These are phyloP conservation scores for Penicillium palitans DNA, from an alignment of 2,329 filamentous ascomycete species.

Conservation along the genomic window DNA sequence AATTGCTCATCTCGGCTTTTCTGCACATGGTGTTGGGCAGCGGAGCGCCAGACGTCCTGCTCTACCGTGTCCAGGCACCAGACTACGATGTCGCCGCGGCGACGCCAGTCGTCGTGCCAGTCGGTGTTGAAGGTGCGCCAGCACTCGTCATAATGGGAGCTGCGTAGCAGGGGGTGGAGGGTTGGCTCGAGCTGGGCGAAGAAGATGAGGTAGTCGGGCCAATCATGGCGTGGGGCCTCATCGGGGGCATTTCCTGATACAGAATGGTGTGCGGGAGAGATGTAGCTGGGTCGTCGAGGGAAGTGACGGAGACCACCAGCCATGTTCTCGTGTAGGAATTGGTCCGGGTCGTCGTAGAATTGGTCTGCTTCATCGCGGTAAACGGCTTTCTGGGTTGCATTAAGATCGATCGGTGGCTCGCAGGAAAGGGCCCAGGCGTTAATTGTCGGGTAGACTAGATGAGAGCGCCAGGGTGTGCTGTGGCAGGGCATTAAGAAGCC, in stretches of 20 bases:
- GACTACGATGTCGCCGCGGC: conserved; percentile 62
- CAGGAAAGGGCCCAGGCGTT: conserved; percentile 83
- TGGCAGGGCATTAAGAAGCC: conserved; percentile 95
- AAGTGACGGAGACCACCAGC: conserved; percentile 37
- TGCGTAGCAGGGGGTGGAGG: conserved; percentile 46
- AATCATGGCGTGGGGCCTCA: conserved; percentile 32
- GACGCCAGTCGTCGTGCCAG: conserved; percentile 63
- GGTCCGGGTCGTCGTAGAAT: conserved; percentile 70
- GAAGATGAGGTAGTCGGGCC: conserved; percentile 54
- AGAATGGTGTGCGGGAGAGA: conserved; percentile 2
- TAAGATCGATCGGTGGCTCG: conserved; percentile 77
- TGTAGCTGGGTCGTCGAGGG: conserved; percentile 37
- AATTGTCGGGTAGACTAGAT: conserved; percentile 73
- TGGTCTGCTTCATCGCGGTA: conserved; percentile 90
- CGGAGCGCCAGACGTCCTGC: conserved; percentile 38
- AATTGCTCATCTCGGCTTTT: conserved; percentile 36
- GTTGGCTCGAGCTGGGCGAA: conserved; percentile 59
- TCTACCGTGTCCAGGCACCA: conserved; percentile 52
- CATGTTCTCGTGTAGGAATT: conserved; percentile 61
- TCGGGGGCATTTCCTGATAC: background rate
- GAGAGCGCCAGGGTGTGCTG: conserved; percentile 90
- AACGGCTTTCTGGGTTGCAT: conserved; percentile 56
- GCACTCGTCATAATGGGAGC: conserved; percentile 57
- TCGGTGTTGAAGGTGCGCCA: conserved; percentile 62
- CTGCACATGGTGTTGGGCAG: conserved; percentile 25